Conservation (phyloP, 176 grass and related monocot species). For the Luzula sylvatica region DNA sequence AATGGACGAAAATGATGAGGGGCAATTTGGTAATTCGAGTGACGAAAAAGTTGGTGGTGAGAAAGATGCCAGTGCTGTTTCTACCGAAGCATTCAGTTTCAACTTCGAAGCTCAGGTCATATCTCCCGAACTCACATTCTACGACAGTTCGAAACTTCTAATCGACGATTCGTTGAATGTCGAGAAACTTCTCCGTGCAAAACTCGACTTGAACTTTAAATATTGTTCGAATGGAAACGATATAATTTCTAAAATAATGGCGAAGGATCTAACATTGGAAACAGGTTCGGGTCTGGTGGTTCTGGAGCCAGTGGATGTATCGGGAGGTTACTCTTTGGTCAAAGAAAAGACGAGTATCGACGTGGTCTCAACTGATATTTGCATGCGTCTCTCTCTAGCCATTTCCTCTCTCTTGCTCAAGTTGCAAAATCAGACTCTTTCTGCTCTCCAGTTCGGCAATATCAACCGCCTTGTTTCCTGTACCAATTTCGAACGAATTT, state of each 20-base stretch:
- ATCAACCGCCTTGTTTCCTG: slow-evolving; percentile 74
- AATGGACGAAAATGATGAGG: slow-evolving; percentile 28
- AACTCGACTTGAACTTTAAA: slow-evolving; percentile 98
- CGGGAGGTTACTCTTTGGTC: slow-evolving; percentile 83
- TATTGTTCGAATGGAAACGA: slow-evolving; percentile 96
- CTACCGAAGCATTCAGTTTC: slow-evolving; percentile 56
- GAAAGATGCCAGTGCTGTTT: slow-evolving; percentile 17
- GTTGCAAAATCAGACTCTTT: slow-evolving; percentile 82
- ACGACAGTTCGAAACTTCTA: slow-evolving; percentile 77
- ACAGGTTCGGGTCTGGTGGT: slow-evolving; percentile 84
- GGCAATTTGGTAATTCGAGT: slow-evolving; percentile 31
- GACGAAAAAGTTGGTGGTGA: slow-evolving; percentile 31
- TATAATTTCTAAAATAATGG: slow-evolving; percentile 58
- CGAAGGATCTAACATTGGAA: slow-evolving; percentile 85
- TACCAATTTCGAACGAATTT: slow-evolving; percentile 82
- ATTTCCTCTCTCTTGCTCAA: slow-evolving; percentile 84
- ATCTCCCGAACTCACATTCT: slow-evolving; percentile 91
- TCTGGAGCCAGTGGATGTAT: slow-evolving; percentile 87
- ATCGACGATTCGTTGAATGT: slow-evolving; percentile 84
- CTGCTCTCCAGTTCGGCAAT: slow-evolving; percentile 90
- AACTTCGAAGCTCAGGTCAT: slow-evolving; percentile 96
- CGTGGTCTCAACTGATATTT: slow-evolving; percentile 62
- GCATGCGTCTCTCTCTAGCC: slow-evolving; percentile 82
- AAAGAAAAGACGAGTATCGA: slow-evolving; percentile 76
- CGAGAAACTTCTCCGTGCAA: slow-evolving; percentile 91